These are phyloP conservation scores for Daldinia sp. DNA, from an alignment of 2,329 filamentous ascomycete genomes.

Conservation along the genomic window DNA sequence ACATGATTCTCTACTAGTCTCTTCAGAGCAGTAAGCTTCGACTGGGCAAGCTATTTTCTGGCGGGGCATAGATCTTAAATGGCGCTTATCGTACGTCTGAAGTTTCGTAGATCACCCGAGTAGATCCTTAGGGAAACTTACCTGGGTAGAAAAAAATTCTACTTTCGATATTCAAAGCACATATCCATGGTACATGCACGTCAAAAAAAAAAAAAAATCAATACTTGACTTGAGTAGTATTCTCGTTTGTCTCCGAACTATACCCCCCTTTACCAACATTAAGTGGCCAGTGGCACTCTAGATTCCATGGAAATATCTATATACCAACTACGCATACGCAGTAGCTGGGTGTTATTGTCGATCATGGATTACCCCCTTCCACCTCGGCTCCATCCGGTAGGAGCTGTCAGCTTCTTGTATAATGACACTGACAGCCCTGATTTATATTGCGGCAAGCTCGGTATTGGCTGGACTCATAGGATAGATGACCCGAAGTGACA, in stretches of 20 bases:
- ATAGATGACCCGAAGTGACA: slow-evolving; percentile 37
- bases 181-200: slow-evolving; percentile 5
- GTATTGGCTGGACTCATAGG: slow-evolving; percentile 36
- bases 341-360: slow-evolving; percentile 32
- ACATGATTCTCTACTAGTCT: slow-evolving; percentile 10
- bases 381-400: slow-evolving; percentile 41
- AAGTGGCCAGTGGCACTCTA: neutral
- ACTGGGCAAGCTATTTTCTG: slow-evolving; percentile 28
- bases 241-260: slow-evolving; percentile 5
- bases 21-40: slow-evolving; percentile 32
- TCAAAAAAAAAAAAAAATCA: neutral
- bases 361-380: slow-evolving; percentile 38
- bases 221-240: neutral
- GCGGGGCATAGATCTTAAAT: slow-evolving; percentile 17
- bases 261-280: slow-evolving; percentile 5
- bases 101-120: slow-evolving; percentile 41
- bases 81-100: slow-evolving; percentile 26
- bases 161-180: slow-evolving; percentile 5
- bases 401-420: slow-evolving; percentile 35
- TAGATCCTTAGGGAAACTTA: slow-evolving; percentile 34
- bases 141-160: neutral
- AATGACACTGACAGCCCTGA: slow-evolving; percentile 31
- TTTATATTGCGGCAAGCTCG: slow-evolving; percentile 35
- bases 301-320: neutral
- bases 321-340: slow-evolving; percentile 13